Evolutionary conservation across 1,139 yeast species (phyloP), one percentile per base, ranked within the genome.

Genomic region (Eremothecium gossypii): DNA sequence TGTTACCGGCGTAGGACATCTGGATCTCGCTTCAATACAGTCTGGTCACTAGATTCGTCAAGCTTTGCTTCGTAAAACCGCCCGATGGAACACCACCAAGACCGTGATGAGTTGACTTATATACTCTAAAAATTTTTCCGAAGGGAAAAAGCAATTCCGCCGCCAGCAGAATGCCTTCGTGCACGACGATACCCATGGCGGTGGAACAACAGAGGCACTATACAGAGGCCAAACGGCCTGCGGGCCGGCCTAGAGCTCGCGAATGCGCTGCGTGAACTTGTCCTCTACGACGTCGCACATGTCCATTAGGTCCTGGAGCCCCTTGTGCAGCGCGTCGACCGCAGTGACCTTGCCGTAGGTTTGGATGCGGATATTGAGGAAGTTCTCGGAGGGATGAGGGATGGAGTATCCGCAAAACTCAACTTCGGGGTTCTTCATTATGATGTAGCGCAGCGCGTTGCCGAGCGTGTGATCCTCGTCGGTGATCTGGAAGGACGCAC

Each of bases 371-470:
- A 91, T 63, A 67, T 93, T 87, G 66, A 91, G 69, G 55, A 84
- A 83, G 47, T 86, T 76, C 65, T 93, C 98, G 30, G 96, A 85
- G 27, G 98, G 98, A 66, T 91, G 98, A n/a, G 98, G 98, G 49
- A 91, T 93, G 39, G 96, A 85, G 67, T 91, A 91, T 45, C 98
- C 98, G 60, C 97, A 91, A 64, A 93, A 91, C 60, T 91, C 98
- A 29, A 91, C 97, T 53, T 87, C 95, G 32, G 96, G 96, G 66
- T 91, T 91, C 67, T 89, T 89, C 96, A 91, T 87, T 55, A 91
- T 86, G 58, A 91, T 78, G 64, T 87, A 89, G 61, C 96, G 79
- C 46, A 91, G 73, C 4, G 97, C 84, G 61, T 91, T 91, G 23
- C 97, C 98, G 44, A 91, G 67, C 1, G 98, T 91, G 62, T 91